A percentile compares a stretch with the other conserved stretches of the same genome.
Conservation (phyloP, 2,329 filamentous ascomycete genomes). For the Botrytis tulipae region DNA sequence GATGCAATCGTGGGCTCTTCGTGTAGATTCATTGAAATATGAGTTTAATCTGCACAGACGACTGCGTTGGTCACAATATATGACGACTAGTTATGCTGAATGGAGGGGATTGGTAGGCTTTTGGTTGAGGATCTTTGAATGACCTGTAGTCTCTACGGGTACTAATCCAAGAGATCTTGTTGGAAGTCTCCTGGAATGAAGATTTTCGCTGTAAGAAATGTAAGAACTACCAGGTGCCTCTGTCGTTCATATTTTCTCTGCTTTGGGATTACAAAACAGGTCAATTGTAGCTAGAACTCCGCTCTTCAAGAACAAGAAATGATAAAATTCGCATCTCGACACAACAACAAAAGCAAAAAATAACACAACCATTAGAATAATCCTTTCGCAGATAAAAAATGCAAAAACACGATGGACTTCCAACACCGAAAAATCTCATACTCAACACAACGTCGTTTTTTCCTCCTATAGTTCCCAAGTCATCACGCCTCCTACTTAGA, state of each 20-base stretch:
- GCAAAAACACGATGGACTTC: not conserved
- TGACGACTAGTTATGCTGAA: not conserved
- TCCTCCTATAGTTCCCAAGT: not conserved
- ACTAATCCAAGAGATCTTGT: not conserved
- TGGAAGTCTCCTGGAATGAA: not conserved
- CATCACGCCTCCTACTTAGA: not conserved
- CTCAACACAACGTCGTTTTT: not conserved
- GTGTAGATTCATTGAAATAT: not conserved
- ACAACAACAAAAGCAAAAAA: accelerated
- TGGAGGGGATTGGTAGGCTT: not conserved
- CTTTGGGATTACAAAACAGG: no score
- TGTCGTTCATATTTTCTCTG: not conserved
- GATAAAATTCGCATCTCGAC: accelerated
- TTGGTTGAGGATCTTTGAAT: not conserved
- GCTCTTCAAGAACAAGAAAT: no score
- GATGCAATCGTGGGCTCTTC: not conserved
- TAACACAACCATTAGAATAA: accelerated
- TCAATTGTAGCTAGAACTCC: no score
- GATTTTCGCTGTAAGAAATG: not conserved
- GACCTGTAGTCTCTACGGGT: accelerated
- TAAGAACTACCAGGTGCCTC: not conserved
- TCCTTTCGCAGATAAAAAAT: not conserved
- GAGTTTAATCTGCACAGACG: not conserved
- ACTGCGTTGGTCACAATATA: not conserved
- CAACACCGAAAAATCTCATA: not conserved